Conservation (phyloP, 2,329 filamentous ascomycete genomes). For the Colletotrichum acutatum region DNA sequence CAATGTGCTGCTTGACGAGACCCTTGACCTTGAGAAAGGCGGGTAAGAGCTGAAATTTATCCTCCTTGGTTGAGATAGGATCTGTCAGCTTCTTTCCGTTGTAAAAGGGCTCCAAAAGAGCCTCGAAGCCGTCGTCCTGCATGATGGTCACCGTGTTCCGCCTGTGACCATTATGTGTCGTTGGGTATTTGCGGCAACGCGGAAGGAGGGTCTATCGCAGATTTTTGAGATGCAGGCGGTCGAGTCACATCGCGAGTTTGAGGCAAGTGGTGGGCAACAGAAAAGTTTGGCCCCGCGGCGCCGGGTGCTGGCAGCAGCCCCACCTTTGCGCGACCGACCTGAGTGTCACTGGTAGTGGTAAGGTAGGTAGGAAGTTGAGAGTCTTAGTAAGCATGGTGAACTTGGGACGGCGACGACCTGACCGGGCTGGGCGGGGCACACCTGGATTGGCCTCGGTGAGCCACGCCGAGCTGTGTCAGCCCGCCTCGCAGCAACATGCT, state of each 20-base stretch:
- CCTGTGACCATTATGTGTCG: slow-evolving; percentile 34
- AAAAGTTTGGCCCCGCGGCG: slow-evolving; percentile 39
- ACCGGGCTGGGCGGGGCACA: neutral
- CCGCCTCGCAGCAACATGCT: neutral
- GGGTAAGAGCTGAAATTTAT: slow-evolving; percentile 97
- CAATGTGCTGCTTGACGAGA: slow-evolving; percentile 95
- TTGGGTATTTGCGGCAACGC: neutral
- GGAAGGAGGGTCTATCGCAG: slow-evolving; percentile 8
- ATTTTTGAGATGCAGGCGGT: slow-evolving; percentile 21
- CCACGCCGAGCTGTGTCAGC: neutral
- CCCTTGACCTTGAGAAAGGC: slow-evolving; percentile 99
- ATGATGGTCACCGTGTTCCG: slow-evolving; percentile 49
- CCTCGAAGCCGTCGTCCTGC: slow-evolving; percentile 74
- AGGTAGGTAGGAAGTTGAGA: neutral
- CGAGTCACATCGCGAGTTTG: slow-evolving; percentile 34
- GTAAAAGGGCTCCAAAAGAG: slow-evolving; percentile 74
- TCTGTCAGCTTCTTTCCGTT: slow-evolving; percentile 75
- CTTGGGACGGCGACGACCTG: slow-evolving; percentile 11
- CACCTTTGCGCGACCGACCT: neutral
- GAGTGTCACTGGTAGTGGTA: too few relatives aligned
- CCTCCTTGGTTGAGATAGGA: slow-evolving; percentile 73
- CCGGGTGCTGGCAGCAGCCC: slow-evolving; percentile 29
- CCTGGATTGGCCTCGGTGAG: slow-evolving; percentile 5
- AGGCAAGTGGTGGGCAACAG: slow-evolving; percentile 28
- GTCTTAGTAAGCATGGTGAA: neutral